Percentiles rank a stretch among this genome's conserved stretches.
These are phyloP conservation scores for Funneliformis geosporum DNA, from an alignment of 192 early-diverging fungal species.

Conservation along the genomic window DNA sequence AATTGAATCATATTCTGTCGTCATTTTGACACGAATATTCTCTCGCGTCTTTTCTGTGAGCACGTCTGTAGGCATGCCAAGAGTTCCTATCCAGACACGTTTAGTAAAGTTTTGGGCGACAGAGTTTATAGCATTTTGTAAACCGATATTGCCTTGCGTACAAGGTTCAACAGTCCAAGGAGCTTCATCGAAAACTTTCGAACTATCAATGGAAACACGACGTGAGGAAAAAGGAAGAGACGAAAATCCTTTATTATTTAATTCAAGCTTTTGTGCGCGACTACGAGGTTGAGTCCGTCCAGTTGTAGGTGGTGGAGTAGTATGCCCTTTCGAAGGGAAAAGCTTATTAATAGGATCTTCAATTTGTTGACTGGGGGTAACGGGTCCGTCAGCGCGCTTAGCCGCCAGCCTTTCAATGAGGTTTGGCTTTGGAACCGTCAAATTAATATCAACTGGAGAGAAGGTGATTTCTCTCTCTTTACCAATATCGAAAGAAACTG, in stretches of 20 bases:
- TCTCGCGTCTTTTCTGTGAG: constrained; percentile 61
- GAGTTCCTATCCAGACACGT: constrained; percentile 74
- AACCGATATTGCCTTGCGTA: constrained; percentile 88
- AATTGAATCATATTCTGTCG: constrained; percentile 63
- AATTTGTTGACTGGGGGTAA: constrained; percentile 25
- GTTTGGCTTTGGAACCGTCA: constrained; percentile 34
- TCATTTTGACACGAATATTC: constrained; percentile 62
- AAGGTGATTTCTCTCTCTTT: constrained; percentile 45
- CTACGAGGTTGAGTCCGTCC: constrained; percentile 42
- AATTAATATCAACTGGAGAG: constrained; percentile 29
- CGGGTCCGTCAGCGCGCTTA: constrained; percentile 33
- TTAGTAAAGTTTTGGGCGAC: constrained; percentile 56
- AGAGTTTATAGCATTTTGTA: constrained; percentile 87
- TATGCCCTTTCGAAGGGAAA: constrained; percentile 37
- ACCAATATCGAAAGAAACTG: constrained; percentile 60
- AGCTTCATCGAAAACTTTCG: constrained; percentile 45
- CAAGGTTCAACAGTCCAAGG: constrained; percentile 72
- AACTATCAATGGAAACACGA: constrained; percentile 40
- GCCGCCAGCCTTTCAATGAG: constrained; percentile 43
- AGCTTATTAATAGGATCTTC: constrained; percentile 34
- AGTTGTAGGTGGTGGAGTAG: constrained; percentile 22
- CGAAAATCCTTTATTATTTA: constrained; percentile 26
- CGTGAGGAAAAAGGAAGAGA: constrained; percentile 1
- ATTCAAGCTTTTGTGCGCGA: constrained; percentile 30
- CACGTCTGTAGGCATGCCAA: constrained; percentile 74